Conservation (phyloP, 139 green algal genomes). For the Edaphochlamys debaryana region DNA sequence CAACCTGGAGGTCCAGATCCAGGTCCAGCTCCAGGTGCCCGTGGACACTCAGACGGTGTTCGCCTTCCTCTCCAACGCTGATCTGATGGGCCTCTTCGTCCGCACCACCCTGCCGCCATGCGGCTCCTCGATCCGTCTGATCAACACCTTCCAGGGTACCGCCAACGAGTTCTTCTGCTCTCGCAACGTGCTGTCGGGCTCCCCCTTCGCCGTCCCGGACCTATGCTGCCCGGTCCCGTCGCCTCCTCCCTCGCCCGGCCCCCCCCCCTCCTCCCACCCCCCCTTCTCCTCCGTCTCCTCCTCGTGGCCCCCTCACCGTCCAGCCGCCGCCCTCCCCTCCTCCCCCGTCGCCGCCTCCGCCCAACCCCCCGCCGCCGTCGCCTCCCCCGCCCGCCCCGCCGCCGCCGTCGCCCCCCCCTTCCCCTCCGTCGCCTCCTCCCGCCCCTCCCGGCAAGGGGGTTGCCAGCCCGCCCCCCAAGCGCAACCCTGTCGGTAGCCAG, state of each 20-base stretch:
- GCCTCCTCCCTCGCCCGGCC: not conserved
- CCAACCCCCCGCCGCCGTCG: not conserved
- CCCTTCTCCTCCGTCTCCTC: not conserved
- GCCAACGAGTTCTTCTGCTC: not conserved
- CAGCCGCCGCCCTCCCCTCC: not conserved
- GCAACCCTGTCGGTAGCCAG: not conserved
- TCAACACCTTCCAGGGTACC: not conserved
- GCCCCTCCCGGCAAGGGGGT: not conserved
- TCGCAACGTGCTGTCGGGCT: not conserved
- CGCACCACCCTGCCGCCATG: too few species aligned
- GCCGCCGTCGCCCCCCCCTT: not conserved
- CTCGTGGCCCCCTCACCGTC: not conserved
- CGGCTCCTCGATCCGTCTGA: too few species aligned
- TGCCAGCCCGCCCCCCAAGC: not conserved
- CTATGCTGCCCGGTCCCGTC: conserved; percentile 14
- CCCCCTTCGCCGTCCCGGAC: not conserved
- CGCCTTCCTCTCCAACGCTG: too few species aligned
- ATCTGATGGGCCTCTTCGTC: too few species aligned
- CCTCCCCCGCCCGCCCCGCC: not conserved
- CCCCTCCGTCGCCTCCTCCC: not conserved
- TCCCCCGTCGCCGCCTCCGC: not conserved
- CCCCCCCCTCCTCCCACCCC: conserved; percentile 3
- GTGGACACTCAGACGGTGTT: too few species aligned
- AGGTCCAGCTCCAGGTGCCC: too few species aligned
- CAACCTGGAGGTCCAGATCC: too few species aligned